phyloP scores from a whole-genome alignment of 2,329 filamentous ascomycete species.

The Bipolaris cookei region DNA sequence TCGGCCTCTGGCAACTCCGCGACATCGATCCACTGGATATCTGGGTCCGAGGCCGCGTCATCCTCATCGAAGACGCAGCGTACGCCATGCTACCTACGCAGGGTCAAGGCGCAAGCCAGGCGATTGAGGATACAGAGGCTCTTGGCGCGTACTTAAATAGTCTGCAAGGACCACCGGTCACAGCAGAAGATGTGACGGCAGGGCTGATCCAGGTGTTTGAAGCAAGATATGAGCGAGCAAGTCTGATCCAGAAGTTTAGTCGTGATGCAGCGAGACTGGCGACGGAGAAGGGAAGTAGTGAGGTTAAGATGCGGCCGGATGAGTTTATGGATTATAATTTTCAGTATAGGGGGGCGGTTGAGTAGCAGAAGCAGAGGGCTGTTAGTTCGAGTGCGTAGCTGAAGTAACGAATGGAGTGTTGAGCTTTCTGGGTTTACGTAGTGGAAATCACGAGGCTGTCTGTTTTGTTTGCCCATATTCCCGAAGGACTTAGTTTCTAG shows the following conservation, averaged over 20 bases:
- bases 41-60: conserved; percentile 56
- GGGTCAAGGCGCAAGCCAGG: conserved; percentile 63
- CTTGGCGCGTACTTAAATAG: conserved; percentile 40
- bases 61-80: conserved; percentile 59
- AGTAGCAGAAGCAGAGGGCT: conserved; percentile 34
- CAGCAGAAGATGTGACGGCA: conserved; percentile 26
- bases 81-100: conserved; percentile 62
- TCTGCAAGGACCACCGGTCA: conserved; percentile 15
- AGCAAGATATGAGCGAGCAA: conserved; percentile 46
- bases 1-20: conserved; percentile 56
- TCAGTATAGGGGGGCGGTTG: conserved; percentile 44
- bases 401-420: neutral
- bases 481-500: neutral
- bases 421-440: neutral
- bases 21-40: conserved; percentile 52
- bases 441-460: neutral
- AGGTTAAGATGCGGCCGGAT: conserved; percentile 48
- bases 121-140: conserved; percentile 58
- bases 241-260: conserved; percentile 53
- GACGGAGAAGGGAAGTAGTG: conserved; percentile 41
- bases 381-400: neutral
- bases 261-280: conserved; percentile 52
- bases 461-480: neutral
- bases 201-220: conserved; percentile 20
- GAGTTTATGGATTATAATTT: conserved; percentile 55